phyloP scores from a whole-genome alignment of 257 asterid genomes.

The Henckelia pumila region DNA sequence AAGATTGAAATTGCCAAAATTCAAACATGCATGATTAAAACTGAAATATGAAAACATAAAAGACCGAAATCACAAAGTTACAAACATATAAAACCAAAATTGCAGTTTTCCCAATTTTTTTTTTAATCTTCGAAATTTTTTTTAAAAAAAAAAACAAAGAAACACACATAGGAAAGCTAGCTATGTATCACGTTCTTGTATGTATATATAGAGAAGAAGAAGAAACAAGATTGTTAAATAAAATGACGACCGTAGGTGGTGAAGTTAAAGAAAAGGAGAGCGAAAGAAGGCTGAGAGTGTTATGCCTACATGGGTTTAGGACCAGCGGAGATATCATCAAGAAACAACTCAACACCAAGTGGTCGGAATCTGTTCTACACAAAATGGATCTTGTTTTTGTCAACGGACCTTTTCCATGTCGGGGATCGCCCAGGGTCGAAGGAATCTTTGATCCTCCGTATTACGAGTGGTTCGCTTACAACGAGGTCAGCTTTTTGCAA shows the following conservation, averaged over 20 bases:
- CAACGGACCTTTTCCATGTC: conserved; percentile 40
- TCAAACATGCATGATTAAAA: too few species aligned
- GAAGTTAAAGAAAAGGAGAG: conserved; percentile 12
- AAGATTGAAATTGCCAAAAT: too few species aligned
- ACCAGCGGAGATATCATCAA: conserved; percentile 43
- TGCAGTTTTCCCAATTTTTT: too few species aligned
- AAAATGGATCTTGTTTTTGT: conserved; percentile 42
- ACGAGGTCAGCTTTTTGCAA: conserved; percentile 28
- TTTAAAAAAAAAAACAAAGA: too few species aligned
- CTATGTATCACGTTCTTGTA: too few species aligned
- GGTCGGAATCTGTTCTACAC: conserved; percentile 39
- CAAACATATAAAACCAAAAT: too few species aligned
- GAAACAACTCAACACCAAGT: conserved; percentile 39
- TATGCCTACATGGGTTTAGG: conserved; percentile 54
- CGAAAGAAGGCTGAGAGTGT: conserved; percentile 38
- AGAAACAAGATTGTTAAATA: not conserved
- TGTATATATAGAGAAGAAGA: too few species aligned
- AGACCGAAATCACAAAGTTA: too few species aligned
- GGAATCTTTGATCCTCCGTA: conserved; percentile 56
- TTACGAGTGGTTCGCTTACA: conserved; percentile 54
- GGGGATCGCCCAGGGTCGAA: conserved; percentile 50
- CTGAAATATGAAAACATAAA: too few species aligned
- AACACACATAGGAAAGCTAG: too few species aligned
- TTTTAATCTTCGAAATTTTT: too few species aligned
- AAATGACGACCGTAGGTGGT: not conserved